Conservation (phyloP, 148 eudicot genomes). For the Vaccinium myrtillus region DNA sequence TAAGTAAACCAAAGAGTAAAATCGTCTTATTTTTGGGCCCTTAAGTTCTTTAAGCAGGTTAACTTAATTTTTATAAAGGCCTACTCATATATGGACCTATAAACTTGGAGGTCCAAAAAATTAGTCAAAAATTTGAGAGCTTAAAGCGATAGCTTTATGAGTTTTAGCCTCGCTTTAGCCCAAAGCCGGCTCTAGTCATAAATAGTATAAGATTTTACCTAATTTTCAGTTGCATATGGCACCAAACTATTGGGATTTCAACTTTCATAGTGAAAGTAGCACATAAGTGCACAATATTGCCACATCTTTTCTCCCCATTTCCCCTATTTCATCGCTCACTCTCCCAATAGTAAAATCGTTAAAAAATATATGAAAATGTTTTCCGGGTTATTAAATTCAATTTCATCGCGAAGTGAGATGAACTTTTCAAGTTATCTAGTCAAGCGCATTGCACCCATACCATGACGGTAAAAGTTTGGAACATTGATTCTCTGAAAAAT, state of each 20-base stretch:
- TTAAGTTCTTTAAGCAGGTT: not conserved
- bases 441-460: not conserved
- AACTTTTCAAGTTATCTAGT: too few relatives aligned
- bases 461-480: not conserved
- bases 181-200: not conserved
- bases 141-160: not conserved
- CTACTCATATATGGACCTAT: not conserved
- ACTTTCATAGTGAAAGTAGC: too few relatives aligned
- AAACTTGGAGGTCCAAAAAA: not conserved
- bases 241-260: too few relatives aligned
- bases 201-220: too few relatives aligned
- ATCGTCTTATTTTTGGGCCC: not conserved
- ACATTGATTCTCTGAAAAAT: not conserved
- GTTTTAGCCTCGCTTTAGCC: not conserved
- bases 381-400: too few relatives aligned
- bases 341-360: too few relatives aligned
- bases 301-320: too few relatives aligned
- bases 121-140: not conserved
- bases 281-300: too few relatives aligned
- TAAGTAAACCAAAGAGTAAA: not conserved
- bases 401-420: too few relatives aligned
- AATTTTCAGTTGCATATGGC: too few relatives aligned
- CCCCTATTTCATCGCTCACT: too few relatives aligned
- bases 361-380: too few relatives aligned
- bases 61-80: not conserved